These are phyloP conservation scores for Suillus subalutaceus DNA, from an alignment of 768 basidiomycete species.

Conservation along the genomic window DNA sequence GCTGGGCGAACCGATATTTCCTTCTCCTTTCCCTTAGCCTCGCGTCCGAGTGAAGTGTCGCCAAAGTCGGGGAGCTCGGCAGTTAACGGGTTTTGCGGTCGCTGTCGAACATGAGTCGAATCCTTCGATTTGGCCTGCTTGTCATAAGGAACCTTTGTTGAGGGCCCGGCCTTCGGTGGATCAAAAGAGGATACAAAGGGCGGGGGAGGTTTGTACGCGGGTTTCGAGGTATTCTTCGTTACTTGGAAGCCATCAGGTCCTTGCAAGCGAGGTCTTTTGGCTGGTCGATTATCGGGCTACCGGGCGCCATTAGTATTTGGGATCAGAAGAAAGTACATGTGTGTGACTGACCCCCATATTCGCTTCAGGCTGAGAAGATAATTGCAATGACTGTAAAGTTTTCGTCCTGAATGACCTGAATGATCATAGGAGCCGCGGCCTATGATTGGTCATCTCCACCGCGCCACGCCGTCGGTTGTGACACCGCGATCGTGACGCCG, in stretches of 20 bases:
- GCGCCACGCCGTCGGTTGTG: too few relatives aligned
- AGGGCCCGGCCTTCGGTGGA: not conserved
- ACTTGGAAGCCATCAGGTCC: constrained; percentile 35
- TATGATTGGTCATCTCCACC: not conserved
- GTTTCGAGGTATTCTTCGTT: constrained; percentile 25
- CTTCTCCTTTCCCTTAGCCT: not conserved
- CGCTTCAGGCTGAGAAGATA: not conserved
- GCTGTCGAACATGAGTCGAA: constrained; percentile 12
- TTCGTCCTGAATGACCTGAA: not conserved
- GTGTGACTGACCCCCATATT: constrained; percentile 13
- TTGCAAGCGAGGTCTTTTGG: constrained; percentile 15
- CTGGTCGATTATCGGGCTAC: constrained; percentile 1
- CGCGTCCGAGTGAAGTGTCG: not conserved
- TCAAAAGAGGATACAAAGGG: constrained; percentile 34
- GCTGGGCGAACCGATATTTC: not conserved
- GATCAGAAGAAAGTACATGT: too few relatives aligned
- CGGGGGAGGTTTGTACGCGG: constrained; percentile 17
- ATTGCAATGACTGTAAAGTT: not conserved
- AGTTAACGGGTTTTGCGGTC: constrained; percentile 25
- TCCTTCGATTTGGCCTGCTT: not conserved
- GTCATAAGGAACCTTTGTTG: constrained; percentile 1
- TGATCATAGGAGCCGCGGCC: not conserved
- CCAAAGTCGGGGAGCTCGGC: constrained; percentile 1
- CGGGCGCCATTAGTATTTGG: not conserved
- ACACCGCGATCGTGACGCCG: too few relatives aligned